Percentiles rank a stretch among this genome's conserved stretches.
Conservation (phyloP, 306 rosid genomes). For the Sphenostylis stenocarpa region DNA sequence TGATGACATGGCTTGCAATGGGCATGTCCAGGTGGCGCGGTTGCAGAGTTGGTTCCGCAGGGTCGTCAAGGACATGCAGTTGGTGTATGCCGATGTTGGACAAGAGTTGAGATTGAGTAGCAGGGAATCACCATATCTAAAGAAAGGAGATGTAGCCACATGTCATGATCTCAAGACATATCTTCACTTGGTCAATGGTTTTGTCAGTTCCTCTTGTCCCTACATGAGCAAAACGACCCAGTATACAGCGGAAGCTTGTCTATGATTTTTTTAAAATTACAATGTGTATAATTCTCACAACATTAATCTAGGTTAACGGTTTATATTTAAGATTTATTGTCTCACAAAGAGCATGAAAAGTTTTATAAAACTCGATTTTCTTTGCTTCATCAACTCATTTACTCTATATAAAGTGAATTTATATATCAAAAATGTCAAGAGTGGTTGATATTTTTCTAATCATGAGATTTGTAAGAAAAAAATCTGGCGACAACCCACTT, state of each 20-base stretch:
- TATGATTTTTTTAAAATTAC: background rate
- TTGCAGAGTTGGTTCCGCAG: slow-evolving; percentile 47
- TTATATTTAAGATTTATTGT: background rate
- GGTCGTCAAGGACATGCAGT: slow-evolving; percentile 52
- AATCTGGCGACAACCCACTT: no score
- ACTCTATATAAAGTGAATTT: no score
- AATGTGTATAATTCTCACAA: background rate
- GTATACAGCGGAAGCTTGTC: slow-evolving; percentile 19
- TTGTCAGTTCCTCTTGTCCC: slow-evolving; percentile 37
- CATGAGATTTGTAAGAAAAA: no score
- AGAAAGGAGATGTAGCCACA: slow-evolving; percentile 42
- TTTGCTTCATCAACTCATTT: no score
- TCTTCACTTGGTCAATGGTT: slow-evolving; percentile 40
- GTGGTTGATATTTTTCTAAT: no score
- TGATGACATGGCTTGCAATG: background rate
- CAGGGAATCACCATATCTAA: slow-evolving; percentile 50
- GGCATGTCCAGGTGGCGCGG: background rate
- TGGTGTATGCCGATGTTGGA: slow-evolving; percentile 80
- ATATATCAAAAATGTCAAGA: no score
- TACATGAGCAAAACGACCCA: background rate
- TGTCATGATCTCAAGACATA: slow-evolving; percentile 53
- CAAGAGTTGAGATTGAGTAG: slow-evolving; percentile 67
- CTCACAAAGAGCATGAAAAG: background rate
- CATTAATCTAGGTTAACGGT: background rate
- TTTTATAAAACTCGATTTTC: no score